Conservation (phyloP, 2,329 filamentous ascomycete species). For the Triangularia verruculosa region DNA sequence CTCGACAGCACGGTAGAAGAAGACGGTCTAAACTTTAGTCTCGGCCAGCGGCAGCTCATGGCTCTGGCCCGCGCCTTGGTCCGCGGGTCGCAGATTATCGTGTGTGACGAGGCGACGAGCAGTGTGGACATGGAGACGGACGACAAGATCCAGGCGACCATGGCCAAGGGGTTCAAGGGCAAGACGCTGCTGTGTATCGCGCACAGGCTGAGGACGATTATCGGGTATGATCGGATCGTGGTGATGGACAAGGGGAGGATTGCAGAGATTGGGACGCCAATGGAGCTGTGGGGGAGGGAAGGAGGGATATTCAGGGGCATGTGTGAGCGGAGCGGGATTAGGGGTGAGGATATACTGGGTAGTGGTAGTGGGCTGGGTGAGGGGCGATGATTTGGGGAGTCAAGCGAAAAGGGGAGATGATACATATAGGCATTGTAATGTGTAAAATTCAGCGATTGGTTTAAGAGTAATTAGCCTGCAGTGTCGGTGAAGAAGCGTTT, state of each 20-base stretch:
- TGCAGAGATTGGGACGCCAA: conserved; percentile 78
- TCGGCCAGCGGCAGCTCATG: conserved; percentile 94
- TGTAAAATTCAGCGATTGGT: background rate
- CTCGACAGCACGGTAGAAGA: conserved; percentile 87
- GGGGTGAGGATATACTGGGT: conserved; percentile 50
- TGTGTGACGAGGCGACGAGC: conserved; percentile 94
- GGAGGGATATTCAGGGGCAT: conserved; percentile 82
- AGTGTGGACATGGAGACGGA: conserved; percentile 96
- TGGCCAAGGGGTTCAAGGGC: conserved; percentile 78
- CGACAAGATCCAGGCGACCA: conserved; percentile 88
- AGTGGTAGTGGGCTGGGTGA: conserved; percentile 32
- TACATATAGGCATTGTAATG: background rate
- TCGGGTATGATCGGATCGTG: conserved; percentile 91
- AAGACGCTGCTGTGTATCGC: conserved; percentile 91
- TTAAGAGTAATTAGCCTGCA: no score
- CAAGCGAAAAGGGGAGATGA: background rate
- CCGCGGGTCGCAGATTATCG: conserved; percentile 82
- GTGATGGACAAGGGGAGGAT: conserved; percentile 92
- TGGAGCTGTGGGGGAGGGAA: conserved; percentile 64
- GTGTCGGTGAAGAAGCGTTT: no score
- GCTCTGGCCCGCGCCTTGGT: conserved; percentile 89
- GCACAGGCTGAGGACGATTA: conserved; percentile 86
- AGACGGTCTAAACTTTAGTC: conserved; percentile 92
- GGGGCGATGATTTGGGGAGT: background rate
- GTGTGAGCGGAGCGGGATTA: conserved; percentile 84